Evolutionary conservation across 345 rosid genomes (phyloP), one percentile per base, ranked within the genome.

Genomic region (Cardiospermum halicacabum): DNA sequence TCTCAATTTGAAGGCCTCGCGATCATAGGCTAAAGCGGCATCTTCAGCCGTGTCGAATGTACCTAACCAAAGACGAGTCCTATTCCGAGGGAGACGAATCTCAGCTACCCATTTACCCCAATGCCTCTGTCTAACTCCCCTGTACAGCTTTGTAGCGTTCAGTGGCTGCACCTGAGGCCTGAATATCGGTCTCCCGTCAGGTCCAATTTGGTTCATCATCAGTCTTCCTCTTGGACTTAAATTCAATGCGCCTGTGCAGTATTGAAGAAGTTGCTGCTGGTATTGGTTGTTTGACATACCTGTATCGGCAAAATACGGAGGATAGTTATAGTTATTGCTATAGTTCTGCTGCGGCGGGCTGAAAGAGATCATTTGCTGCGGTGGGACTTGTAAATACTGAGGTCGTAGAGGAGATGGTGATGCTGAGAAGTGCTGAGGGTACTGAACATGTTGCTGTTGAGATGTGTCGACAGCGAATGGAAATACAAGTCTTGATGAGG

Each of bases 71-170:
- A 85, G 96, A 77, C 92, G 89, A 69, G 96, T 86, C 75, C 89
- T 78, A 65, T 89, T 89, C 42, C 89, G 84, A 60, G 98, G 98
- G 66, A 80, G 91, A 62, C 98, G 98, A 76, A 89, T 92, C 80
- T 92, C 98, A 0, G 98, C 96, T 10, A 89, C 96, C 96, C 98
- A 92, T 84, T 92, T 92, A 22, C 98, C 96, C 96, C 96, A 92
- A 71, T 92, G 96, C 64, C 95, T 81, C 70, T 92, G 98, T 75
- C 96, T 84, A 45, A 92, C 96, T 58, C 96, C 98, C 60, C 96
- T 82, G 57, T 92, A 92, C 27, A 92, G 88, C 78, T 86, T 92
- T 2, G 96, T 89, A 8, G 93, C 64, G 64, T 83, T 80, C 24
- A 82, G 66, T 11, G 98, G 98, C 79, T 86, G 96, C 11, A 83